These are phyloP conservation scores for Talaromyces wortmannii DNA, from an alignment of 495 filamentous ascomycete species.

Conservation along the genomic window DNA sequence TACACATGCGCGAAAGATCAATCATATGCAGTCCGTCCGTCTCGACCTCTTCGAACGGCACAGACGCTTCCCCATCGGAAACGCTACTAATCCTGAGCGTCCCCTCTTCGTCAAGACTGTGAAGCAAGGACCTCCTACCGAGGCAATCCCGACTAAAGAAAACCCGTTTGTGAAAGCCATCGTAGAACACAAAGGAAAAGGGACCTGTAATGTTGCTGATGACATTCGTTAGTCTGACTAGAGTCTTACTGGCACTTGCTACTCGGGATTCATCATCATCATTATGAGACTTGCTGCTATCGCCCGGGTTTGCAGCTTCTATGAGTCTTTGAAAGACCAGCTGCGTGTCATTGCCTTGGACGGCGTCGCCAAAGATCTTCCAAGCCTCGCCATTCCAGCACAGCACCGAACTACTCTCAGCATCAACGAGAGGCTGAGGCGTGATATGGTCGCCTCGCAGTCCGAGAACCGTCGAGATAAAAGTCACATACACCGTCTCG, in stretches of 20 bases:
- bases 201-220: conserved; percentile 69
- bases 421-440: conserved; percentile 65
- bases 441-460: conserved; percentile 69
- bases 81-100: conserved; percentile 70
- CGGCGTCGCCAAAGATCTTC: conserved; percentile 50
- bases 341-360: conserved; percentile 72
- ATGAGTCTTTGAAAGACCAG: conserved; percentile 59
- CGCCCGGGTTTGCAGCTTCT: conserved; percentile 20
- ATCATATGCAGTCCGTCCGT: conserved; percentile 69
- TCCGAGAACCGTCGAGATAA: conserved; percentile 79
- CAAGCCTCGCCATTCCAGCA: conserved; percentile 99
- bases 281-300: too few relatives aligned
- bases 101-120: conserved; percentile 32
- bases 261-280: conserved; percentile 8
- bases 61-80: conserved; percentile 43
- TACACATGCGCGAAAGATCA: conserved; percentile 37
- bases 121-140: conserved; percentile 76
- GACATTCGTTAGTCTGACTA: conserved; percentile 38
- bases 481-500: conserved; percentile 40
- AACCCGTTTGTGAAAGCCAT: conserved; percentile 49
- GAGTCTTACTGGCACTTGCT: conserved; percentile 9
- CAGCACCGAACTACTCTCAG: conserved; percentile 56
- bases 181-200: conserved; percentile 87
- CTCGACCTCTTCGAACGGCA: conserved; percentile 70
- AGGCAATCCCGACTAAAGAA: conserved; percentile 83